A percentile compares a stretch with the other conserved stretches of the same genome.
These are phyloP conservation scores for Patellaria atrata DNA, from an alignment of 495 filamentous ascomycete genomes.

Conservation along the genomic window DNA sequence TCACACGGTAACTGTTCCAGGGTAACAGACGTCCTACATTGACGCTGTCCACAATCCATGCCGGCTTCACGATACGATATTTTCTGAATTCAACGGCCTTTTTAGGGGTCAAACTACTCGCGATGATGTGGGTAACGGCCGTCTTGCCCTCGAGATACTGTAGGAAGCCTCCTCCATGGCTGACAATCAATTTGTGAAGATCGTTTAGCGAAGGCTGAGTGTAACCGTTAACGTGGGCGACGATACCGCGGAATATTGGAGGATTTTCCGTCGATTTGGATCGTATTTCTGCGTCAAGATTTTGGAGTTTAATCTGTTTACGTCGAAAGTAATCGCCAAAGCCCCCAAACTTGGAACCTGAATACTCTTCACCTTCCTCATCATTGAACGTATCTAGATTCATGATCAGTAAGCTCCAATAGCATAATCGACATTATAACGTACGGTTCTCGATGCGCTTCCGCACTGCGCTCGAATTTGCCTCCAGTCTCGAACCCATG, in stretches of 20 bases:
- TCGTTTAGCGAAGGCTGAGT: slow-evolving; percentile 83
- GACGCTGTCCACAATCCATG: slow-evolving; percentile 87
- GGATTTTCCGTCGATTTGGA: slow-evolving; percentile 50
- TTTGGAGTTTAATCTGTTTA: slow-evolving; percentile 93
- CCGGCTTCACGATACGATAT: slow-evolving; percentile 90
- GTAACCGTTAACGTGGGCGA: slow-evolving; percentile 85
- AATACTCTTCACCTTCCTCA: slow-evolving; percentile 86
- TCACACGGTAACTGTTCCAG: slow-evolving; percentile 68
- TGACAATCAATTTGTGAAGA: slow-evolving; percentile 71
- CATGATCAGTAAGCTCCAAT: background rate
- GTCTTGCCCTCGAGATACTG: slow-evolving; percentile 95
- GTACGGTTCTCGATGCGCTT: slow-evolving; percentile 67
- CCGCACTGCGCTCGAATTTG: slow-evolving; percentile 59
- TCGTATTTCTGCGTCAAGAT: slow-evolving; percentile 71
- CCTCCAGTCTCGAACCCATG: slow-evolving; percentile 71
- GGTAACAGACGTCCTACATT: slow-evolving; percentile 63
- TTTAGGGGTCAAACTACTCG: slow-evolving; percentile 76
- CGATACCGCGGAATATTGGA: slow-evolving; percentile 74
- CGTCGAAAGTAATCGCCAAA: slow-evolving; percentile 81
- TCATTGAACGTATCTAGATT: slow-evolving; percentile 40
- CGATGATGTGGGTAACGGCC: slow-evolving; percentile 86
- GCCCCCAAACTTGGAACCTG: slow-evolving; percentile 70
- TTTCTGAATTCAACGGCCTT: slow-evolving; percentile 72
- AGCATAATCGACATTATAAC: slow-evolving; percentile 10
- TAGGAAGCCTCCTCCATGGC: slow-evolving; percentile 80